Percentiles rank a stretch among this genome's conserved stretches.
Conservation (phyloP, 352 stramenopile species). For the Phytopythium boreale region DNA sequence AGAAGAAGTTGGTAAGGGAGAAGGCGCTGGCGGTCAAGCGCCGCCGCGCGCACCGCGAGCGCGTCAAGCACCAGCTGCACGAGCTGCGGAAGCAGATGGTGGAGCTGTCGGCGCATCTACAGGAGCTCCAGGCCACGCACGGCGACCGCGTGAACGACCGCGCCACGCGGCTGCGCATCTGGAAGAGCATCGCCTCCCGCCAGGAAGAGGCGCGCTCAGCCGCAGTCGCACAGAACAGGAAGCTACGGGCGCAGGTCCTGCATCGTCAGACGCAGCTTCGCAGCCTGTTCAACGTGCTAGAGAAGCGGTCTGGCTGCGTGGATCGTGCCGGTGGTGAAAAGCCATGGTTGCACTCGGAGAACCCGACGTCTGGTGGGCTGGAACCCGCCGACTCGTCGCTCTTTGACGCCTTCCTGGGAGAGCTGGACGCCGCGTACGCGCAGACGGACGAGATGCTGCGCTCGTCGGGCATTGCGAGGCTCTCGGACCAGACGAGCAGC, state of each 20-base stretch:
- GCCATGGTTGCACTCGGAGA: neutral
- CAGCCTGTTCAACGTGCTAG: neutral
- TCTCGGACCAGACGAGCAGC: neutral
- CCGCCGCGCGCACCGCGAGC: constrained; percentile 6
- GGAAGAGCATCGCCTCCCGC: constrained; percentile 4
- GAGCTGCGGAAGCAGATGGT: constrained; percentile 2
- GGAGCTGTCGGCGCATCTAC: constrained; percentile 8
- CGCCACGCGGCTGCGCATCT: constrained; percentile 5
- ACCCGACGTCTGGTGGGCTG: neutral
- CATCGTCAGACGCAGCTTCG: constrained; percentile 3
- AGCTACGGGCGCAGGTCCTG: constrained; percentile 3
- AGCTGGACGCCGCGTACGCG: constrained; percentile 24
- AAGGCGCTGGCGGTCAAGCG: constrained; percentile 10
- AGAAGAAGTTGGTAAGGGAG: neutral
- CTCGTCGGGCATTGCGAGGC: constrained; percentile 4
- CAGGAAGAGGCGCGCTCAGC: constrained; percentile 4
- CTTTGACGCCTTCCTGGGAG: constrained; percentile 24
- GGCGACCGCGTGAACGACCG: neutral
- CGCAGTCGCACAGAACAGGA: constrained; percentile 6
- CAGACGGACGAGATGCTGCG: constrained; percentile 11
- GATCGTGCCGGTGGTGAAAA: neutral
- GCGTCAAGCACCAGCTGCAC: constrained; percentile 5
- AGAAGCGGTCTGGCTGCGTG: neutral
- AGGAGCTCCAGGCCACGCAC: neutral
- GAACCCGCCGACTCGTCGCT: constrained; percentile 12